Evolutionary conservation across 805 yeast genomes (phyloP), one percentile per base, ranked within the genome.

Genomic region (Kuraishia molischiana): DNA sequence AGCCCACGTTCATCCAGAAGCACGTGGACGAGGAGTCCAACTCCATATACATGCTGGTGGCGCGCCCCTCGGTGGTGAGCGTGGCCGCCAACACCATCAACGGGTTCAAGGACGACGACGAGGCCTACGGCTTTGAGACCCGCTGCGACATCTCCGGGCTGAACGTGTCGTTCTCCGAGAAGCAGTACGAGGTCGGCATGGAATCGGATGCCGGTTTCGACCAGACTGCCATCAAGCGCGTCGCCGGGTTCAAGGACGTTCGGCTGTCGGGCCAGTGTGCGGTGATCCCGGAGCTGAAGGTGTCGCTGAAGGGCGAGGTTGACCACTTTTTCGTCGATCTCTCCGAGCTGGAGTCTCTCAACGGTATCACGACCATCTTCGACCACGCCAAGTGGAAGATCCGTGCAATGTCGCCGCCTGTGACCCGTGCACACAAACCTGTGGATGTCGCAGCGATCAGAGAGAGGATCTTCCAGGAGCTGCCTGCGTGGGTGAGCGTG

Each of bases 401-500:
- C 1, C 10, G 15, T 5, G 2, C 24, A 8, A 19, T n/a, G 30
- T 31, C 9, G 19, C 9, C 32, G n/a, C 29, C 37, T 10, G 30
- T 15, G 5, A 11, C n/a, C 4, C 15, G 15, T 19, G 38, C 37
- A 19, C 24, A 34, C 2, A 15, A 11, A 6, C 10, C 4, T 19
- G 4, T 13, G 34, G 19, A 26, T 14, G 9, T 19, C 11, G 14
- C 28, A 4, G 24, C 24, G 4, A 26, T 51, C 45, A 6, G 48
- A 38, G 32, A 44, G 30, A 2, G 34, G 44, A 4, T 44, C 39
- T 46, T 66, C 50, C 38, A 43, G 10, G 47, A 54, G 5, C 38
- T 65, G 17, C 71, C 71, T 3, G 21, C 32, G 1, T 57, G 61
- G 54, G 53, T 67, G 19, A 53, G 53, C 29, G 47, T 44, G 5